Evolutionary conservation across 2,329 filamentous ascomycete species (phyloP), one percentile per base, ranked within the genome.

Genomic region (Saccharata proteae): DNA sequence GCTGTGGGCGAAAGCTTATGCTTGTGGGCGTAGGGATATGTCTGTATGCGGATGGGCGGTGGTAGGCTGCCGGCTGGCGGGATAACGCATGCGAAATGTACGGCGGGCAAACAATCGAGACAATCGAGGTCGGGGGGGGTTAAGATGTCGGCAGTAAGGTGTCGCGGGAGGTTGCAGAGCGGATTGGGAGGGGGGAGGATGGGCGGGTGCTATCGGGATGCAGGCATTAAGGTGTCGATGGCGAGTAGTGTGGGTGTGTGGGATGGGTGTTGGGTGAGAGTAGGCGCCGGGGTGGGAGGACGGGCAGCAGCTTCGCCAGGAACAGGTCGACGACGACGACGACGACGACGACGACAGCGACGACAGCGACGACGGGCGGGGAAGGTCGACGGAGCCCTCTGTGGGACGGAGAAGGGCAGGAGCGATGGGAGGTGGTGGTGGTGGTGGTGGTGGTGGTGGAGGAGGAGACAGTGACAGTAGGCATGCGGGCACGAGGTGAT

Each of bases 331-430:
- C 30, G 40, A 44, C 44, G 45, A 46, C 43, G 41, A 42, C 40
- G 40, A 26, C 15, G 14, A 27, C 16, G 26, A n/a, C 38, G 37
- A 36, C 40, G 39, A 37, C 45, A 40, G 35, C 38, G 39, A 37
- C 40, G 34, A 40, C 38, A 42, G 37, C 44, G 39, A 35, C 38
- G 39, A 26, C 40, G 38, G 40, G 35, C 22, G 6, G 32, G 25
- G 20, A 32, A 33, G 36, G 17, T n/a, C n/a, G n/a, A n/a, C n/a
- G 24, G 25, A 30, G 46, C 51, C 51, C 54, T 54, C 49, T 55
- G 47, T 42, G 48, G 48, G 48, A 46, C 49, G 48, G 45, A 54
- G 54, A 55, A 55, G 51, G 52, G 36, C 38, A 40, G 43, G 51
- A 22, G 33, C 33, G 33, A 28, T 7, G n/a, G n/a, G n/a, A n/a